Evolutionary conservation across 202 grass and related monocot species (phyloP).

Genomic region (Tripidium arundinaceum): DNA sequence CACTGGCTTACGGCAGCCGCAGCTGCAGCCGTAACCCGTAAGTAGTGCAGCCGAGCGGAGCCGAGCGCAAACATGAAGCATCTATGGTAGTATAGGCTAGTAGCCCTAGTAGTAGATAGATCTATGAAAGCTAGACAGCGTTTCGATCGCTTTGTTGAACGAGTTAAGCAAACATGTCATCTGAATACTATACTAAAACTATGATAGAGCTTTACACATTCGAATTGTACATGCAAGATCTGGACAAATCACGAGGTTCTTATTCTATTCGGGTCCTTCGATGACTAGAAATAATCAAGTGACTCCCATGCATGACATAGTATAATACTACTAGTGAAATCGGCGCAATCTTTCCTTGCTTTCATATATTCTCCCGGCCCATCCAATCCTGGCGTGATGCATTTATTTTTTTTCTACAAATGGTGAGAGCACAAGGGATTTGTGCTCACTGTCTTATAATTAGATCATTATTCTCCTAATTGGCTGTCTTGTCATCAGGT

Average conservation of each 20-base stretch:
- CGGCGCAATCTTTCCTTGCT: too few species aligned
- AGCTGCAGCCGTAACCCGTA: too few species aligned
- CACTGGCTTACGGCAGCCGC: too few species aligned
- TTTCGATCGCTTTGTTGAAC: constrained; percentile 12
- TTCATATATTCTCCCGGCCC: constrained; percentile 25
- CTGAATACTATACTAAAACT: constrained; percentile 10
- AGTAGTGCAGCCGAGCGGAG: too few species aligned
- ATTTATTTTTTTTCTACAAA: background rate
- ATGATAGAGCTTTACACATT: constrained; percentile 24
- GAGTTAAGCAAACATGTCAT: constrained; percentile 18
- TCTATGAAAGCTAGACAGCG: constrained; percentile 7
- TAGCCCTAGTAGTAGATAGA: background rate
- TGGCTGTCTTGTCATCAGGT: constrained; percentile 17
- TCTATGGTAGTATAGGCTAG: background rate
- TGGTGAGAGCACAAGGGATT: constrained; percentile 18
- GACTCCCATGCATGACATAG: constrained; percentile 24
- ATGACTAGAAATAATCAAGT: background rate
- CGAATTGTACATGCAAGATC: constrained; percentile 40
- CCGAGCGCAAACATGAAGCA: background rate
- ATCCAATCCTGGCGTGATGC: background rate
- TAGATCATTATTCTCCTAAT: constrained; percentile 24
- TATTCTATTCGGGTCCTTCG: constrained; percentile 25
- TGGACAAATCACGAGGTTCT: constrained; percentile 23
- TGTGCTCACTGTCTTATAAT: constrained; percentile 26
- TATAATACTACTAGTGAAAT: constrained; percentile 15